These are phyloP conservation scores for Camellia granthamiana DNA, from an alignment of 148 eudicot species.

Conservation along the genomic window DNA sequence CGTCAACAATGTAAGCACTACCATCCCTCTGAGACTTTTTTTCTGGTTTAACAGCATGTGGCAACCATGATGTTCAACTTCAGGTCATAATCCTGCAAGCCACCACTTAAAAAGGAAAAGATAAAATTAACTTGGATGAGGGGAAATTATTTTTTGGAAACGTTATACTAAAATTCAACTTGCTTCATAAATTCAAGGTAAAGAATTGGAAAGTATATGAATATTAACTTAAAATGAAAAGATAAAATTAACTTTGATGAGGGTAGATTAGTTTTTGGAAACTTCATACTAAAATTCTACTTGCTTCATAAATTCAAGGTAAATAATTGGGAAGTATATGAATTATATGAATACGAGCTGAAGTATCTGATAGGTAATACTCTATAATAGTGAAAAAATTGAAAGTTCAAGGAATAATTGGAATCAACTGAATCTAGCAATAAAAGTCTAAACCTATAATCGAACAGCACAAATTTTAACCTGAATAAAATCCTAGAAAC, in stretches of 20 bases:
- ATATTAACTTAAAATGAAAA: neutral
- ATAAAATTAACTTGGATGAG: neutral
- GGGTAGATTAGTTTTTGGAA: neutral
- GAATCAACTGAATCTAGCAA: neutral
- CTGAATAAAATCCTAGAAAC: neutral
- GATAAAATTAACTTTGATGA: neutral
- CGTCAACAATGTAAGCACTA: constrained; percentile 55
- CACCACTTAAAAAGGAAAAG: neutral
- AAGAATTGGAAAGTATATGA: neutral
- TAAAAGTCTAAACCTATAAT: neutral
- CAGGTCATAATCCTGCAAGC: neutral
- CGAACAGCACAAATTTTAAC: neutral
- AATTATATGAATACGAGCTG: neutral
- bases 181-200: neutral
- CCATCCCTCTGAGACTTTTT: too few species aligned
- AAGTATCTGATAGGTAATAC: neutral
- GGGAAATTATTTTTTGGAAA: neutral
- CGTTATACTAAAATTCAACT: neutral
- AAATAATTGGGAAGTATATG: neutral
- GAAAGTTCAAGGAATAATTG: constrained; percentile 1
- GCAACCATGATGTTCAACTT: neutral
- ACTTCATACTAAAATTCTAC: neutral
- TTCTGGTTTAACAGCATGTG: neutral
- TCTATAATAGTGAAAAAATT: neutral
- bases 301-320: neutral